Conservation (phyloP, 176 grass and related monocot species). For the Bonia amplexicaulis region DNA sequence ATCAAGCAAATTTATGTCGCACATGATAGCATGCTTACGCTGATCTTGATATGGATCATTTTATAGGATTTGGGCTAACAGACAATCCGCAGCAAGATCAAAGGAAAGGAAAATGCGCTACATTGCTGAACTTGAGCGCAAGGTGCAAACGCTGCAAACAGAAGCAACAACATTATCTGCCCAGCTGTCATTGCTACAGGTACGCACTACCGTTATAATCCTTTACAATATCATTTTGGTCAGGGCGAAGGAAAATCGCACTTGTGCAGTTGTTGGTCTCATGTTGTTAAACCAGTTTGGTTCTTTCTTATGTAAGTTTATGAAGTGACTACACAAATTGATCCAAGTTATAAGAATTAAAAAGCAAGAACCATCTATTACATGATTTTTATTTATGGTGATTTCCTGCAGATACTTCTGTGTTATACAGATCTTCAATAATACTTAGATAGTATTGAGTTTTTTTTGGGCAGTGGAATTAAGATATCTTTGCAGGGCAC, state of each 20-base stretch:
- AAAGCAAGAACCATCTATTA: neutral
- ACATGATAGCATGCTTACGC: slow-evolving; percentile 23
- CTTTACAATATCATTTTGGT: neutral
- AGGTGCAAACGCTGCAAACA: slow-evolving; percentile 56
- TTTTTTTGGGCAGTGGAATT: neutral
- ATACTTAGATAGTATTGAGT: neutral
- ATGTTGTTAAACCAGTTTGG: neutral
- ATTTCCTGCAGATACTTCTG: neutral
- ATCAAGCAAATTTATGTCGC: neutral
- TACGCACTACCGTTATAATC: slow-evolving; percentile 1
- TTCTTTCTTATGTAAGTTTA: slow-evolving; percentile 24
- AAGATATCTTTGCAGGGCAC: neutral
- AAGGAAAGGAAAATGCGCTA: slow-evolving; percentile 86
- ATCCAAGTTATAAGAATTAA: neutral
- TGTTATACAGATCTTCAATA: neutral
- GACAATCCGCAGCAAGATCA: slow-evolving; percentile 78
- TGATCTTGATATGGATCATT: slow-evolving; percentile 17
- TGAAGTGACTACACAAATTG: neutral
- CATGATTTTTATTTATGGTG: neutral
- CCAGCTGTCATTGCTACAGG: slow-evolving; percentile 63
- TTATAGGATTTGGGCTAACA: slow-evolving; percentile 78
- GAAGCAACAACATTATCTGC: slow-evolving; percentile 66
- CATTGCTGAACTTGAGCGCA: slow-evolving; percentile 64
- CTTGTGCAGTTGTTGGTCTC: neutral
- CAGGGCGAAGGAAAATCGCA: neutral